Conservation (phyloP, 2,329 filamentous ascomycete genomes). For the Fusarium sp. region DNA sequence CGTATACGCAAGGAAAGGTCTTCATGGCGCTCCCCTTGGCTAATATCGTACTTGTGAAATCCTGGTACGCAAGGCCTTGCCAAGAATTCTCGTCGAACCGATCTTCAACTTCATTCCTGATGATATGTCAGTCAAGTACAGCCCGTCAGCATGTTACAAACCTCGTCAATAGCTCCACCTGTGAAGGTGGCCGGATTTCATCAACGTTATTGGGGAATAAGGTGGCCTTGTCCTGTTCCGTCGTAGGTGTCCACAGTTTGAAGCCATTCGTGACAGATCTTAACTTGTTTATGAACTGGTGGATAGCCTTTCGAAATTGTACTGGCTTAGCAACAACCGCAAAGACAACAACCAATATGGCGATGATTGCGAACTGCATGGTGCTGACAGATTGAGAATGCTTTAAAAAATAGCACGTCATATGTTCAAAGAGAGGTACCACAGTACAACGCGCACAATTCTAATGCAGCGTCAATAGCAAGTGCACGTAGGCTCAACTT, state of each 20-base stretch:
- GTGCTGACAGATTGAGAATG: not conserved
- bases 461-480: not conserved
- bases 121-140: not conserved
- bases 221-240: not conserved
- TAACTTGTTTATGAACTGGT: not conserved
- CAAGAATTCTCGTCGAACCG: constrained; percentile 5
- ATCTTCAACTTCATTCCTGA: not conserved
- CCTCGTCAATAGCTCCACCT: constrained; percentile 1
- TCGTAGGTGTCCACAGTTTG: not conserved
- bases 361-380: not conserved
- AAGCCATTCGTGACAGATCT: not conserved
- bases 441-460: not conserved
- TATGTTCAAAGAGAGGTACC: not conserved
- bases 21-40: not conserved
- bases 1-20: constrained; percentile 13
- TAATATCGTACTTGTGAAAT: constrained; percentile 7
- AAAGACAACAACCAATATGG: not conserved
- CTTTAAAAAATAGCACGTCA: not conserved
- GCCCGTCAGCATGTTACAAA: not conserved
- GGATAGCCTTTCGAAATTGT: not conserved
- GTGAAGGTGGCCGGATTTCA: no score
- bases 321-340: not conserved
- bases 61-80: constrained; percentile 12
- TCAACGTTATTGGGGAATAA: not conserved
- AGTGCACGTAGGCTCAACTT: not conserved